Conservation (phyloP, 257 asterid genomes). For the Solanum sparsipilum region DNA sequence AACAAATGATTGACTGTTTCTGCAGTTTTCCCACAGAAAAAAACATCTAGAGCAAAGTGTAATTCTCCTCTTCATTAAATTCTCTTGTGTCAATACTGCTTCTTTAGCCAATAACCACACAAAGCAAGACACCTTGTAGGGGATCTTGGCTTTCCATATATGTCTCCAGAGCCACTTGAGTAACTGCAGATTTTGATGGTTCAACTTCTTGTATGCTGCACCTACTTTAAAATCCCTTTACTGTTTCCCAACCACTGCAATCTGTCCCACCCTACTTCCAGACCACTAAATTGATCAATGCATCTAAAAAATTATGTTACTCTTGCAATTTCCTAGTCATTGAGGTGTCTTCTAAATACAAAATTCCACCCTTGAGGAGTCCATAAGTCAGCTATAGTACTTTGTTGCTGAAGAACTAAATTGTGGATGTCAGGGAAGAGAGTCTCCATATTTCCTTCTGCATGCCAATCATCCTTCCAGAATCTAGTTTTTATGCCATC, state of each 20-base stretch:
- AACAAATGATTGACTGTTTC: not conserved
- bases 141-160: not conserved
- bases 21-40: not conserved
- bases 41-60: not conserved
- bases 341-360: not conserved
- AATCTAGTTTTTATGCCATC: not conserved
- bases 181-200: not conserved
- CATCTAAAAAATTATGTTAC: not conserved
- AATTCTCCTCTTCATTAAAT: not conserved
- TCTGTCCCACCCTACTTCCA: not conserved
- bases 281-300: not conserved
- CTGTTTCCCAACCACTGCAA: not conserved
- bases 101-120: not conserved
- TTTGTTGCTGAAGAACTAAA: not conserved
- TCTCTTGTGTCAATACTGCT: not conserved
- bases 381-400: not conserved
- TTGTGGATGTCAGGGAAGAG: not conserved
- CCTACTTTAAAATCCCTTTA: not conserved
- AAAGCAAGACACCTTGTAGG: not conserved
- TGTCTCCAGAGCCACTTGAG: not conserved
- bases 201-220: not conserved
- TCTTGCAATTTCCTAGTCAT: not conserved
- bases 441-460: not conserved
- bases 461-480: not conserved
- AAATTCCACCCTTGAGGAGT: not conserved